These are phyloP conservation scores for Mycena floridula DNA, from an alignment of 768 basidiomycete genomes.

Conservation along the genomic window DNA sequence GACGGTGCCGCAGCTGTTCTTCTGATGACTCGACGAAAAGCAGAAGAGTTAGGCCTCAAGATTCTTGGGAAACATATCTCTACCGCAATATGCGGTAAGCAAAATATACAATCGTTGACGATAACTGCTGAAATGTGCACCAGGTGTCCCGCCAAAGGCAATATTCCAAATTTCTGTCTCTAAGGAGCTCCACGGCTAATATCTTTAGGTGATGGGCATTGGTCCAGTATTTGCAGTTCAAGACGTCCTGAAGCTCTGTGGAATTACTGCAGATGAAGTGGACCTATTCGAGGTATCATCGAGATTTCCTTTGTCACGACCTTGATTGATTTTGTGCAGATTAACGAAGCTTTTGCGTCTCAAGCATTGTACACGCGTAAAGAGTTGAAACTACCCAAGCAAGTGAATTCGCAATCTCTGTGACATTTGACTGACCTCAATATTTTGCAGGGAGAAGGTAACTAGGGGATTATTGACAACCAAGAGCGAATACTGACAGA, in stretches of 20 bases:
- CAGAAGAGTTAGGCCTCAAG: conserved; percentile 64
- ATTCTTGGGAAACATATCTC: conserved; percentile 77
- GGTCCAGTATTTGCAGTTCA: conserved; percentile 85
- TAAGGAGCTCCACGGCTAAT: conserved; percentile 70
- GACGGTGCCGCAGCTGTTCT: conserved; percentile 81
- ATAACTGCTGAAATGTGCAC: neutral
- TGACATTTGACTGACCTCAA: neutral
- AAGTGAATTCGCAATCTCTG: conserved; percentile 6
- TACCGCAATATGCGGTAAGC: conserved; percentile 60
- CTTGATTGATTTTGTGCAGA: conserved; percentile 31
- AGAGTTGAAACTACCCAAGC: conserved; percentile 51
- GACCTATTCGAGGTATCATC: conserved; percentile 68
- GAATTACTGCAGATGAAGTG: conserved; percentile 62
- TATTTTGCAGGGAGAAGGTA: neutral
- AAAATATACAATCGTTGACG: neutral
- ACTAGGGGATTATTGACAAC: neutral
- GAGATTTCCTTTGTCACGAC: neutral
- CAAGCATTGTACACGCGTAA: conserved; percentile 73
- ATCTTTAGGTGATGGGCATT: conserved; percentile 88
- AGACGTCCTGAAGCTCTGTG: conserved; percentile 59
- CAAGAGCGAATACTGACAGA: conserved; percentile 6
- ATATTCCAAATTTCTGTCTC: neutral
- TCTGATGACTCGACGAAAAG: conserved; percentile 75
- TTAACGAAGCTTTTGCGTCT: conserved; percentile 90
- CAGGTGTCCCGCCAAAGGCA: neutral